Base-by-base conservation (phyloP, 441 rosid genomes). In the Syzygium malaccense region DNA sequence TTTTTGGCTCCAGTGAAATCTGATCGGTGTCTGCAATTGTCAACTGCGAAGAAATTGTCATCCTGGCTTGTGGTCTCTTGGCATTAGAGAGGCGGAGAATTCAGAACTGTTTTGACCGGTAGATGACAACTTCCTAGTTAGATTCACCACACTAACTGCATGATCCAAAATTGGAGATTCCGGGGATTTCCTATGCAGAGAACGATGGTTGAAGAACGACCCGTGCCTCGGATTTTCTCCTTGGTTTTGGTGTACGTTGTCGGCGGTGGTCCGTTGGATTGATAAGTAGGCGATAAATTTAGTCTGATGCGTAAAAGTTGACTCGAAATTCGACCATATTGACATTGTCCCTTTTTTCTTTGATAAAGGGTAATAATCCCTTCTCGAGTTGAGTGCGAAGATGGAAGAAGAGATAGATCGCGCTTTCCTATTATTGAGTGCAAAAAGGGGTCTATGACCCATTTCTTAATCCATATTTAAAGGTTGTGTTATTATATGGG, bases 211-310 rank as follows among this genome's bases (percentile, higher is more conserved):
- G 17, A 71, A 20, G 83, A 6, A 23, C 28, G 83, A 41, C 51
- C 49, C n/a, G 13, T 20, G 83, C 37, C 75, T 7, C 6, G 9
- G 71, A 7, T 30, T 13, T 37, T 20, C 28, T 20, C 51, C 51
- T 71, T 37, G 15, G 49, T 25, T 37, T 71, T 20, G 26, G 5
- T 20, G 1, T 3, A 23, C 3, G 48, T 10, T 26, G 79, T 68
- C 10, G 1, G 18, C 1, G 26, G 28, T 5, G 15, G 2, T 23
- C 14, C 2, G 0, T 41, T 19, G 45, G 45, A 33, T 1, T 4
- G 15, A 68, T 10, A 33, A 68, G 0, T 1, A 20, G 79, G 37
- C 8, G 8, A 19, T 19, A 19, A 33, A 1, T 33, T 68, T 33
- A 68, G 26, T 33, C 11, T 3, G 83, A 37, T 23, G 17, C 8